phyloP scores from a whole-genome alignment of 768 basidiomycete species.

The Paxillus involutus region DNA sequence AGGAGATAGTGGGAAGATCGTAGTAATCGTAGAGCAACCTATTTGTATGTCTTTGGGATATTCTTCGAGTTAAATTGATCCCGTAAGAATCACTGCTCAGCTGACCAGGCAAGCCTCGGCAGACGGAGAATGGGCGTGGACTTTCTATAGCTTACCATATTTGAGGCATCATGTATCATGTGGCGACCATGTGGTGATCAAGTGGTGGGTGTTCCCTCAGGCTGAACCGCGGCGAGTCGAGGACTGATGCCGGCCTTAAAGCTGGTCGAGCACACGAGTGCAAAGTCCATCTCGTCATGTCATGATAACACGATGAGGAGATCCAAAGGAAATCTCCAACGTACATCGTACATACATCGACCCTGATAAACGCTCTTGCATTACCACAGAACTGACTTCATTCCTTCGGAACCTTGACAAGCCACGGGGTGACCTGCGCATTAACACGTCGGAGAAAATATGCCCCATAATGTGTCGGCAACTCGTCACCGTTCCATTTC shows the following conservation, averaged over 20 bases:
- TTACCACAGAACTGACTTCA: neutral
- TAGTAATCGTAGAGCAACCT: neutral
- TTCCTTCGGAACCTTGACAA: conserved; percentile 49
- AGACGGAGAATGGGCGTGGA: neutral
- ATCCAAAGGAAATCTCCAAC: too few species aligned
- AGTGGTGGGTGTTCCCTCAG: neutral
- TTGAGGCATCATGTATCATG: neutral
- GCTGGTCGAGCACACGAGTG: too few species aligned
- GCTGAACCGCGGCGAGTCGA: neutral
- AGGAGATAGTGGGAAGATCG: neutral
- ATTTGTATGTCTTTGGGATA: neutral
- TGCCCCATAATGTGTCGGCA: conserved; percentile 49
- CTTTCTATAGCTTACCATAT: too few species aligned
- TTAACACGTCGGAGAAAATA: conserved; percentile 47
- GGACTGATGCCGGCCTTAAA: neutral
- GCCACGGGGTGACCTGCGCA: conserved; percentile 53
- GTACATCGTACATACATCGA: neutral
- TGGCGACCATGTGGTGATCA: neutral
- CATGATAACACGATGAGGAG: too few species aligned
- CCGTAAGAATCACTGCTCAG: neutral
- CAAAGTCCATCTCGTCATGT: neutral
- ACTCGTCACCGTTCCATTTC: conserved; percentile 57
- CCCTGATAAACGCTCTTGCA: neutral
- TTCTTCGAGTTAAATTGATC: too few species aligned
- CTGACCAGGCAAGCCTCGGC: neutral